Percentiles rank a stretch among this genome's conserved stretches.
Evolutionary conservation across 2,329 filamentous ascomycete genomes (phyloP).

Genomic region (Bipolaris zeicola): DNA sequence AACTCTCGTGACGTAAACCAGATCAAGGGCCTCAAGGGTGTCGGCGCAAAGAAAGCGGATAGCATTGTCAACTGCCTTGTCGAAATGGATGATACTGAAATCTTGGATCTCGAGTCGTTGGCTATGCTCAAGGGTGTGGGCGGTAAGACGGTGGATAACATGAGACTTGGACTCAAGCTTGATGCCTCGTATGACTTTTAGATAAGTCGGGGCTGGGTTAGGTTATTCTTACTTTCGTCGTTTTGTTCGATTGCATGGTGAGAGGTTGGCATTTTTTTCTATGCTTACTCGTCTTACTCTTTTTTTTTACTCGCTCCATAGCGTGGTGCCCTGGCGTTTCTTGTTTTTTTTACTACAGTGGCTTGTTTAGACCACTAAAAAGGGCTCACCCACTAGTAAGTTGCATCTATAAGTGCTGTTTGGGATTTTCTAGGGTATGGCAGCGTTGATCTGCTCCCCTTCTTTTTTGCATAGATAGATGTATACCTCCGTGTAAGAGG

Average conservation of each 20-base stretch:
- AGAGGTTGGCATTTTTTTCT: neutral
- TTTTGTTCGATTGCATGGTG: neutral
- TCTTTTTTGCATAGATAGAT: neutral
- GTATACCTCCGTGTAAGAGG: no score
- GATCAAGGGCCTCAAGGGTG: constrained; percentile 71
- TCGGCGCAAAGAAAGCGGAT: constrained; percentile 73
- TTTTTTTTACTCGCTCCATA: constrained; percentile 8
- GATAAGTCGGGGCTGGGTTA: constrained; percentile 5
- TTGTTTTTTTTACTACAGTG: no score
- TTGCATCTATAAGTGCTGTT: constrained; percentile 4
- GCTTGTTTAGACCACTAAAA: neutral
- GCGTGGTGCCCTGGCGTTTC: constrained; percentile 30
- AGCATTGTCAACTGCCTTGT: constrained; percentile 56
- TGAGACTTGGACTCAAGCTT: constrained; percentile 50
- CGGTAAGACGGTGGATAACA: constrained; percentile 57
- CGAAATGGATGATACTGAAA: constrained; percentile 53
- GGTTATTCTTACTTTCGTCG: neutral
- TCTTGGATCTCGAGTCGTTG: constrained; percentile 51
- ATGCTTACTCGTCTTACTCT: neutral
- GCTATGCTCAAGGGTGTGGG: constrained; percentile 57
- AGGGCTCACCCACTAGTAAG: neutral
- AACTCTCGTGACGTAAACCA: constrained; percentile 71
- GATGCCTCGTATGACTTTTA: constrained; percentile 32
- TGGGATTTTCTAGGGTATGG: neutral
- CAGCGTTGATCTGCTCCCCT: neutral